These are phyloP conservation scores for Patellifolia procumbens DNA, from an alignment of 179 eudicot genomes.

Conservation along the genomic window DNA sequence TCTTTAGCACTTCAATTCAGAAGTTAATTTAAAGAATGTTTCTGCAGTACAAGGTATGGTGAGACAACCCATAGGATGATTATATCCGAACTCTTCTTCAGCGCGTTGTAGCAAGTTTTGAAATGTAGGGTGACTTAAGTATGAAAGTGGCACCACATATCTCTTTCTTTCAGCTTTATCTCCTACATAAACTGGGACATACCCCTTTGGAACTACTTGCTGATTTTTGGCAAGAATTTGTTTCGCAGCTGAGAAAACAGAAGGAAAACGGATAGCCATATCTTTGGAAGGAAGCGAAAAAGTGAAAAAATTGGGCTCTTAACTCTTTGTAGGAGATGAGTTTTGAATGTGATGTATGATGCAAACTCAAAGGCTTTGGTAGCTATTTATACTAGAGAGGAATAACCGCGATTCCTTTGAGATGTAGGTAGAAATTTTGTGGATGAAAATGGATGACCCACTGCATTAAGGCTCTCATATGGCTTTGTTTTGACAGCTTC, in stretches of 20 bases:
- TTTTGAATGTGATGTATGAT: constrained; percentile 6
- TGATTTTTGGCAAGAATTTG: constrained; percentile 25
- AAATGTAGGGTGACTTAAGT: constrained; percentile 32
- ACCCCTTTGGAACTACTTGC: constrained; percentile 42
- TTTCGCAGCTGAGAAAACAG: constrained; percentile 29
- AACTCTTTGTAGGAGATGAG: not conserved
- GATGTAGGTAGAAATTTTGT: not conserved
- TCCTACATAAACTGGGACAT: constrained; percentile 45
- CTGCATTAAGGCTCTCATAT: constrained; percentile 35
- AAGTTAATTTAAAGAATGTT: constrained; percentile 20
- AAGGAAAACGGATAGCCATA: constrained; percentile 45
- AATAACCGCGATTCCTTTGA: not conserved
- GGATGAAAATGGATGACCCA: constrained; percentile 17
- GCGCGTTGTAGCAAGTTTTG: constrained; percentile 23
- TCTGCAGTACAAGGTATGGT: constrained; percentile 30
- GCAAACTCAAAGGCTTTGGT: not conserved
- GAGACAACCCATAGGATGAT: constrained; percentile 40
- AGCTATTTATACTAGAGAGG: constrained; percentile 7
- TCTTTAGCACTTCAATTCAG: not conserved
- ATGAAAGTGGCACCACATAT: constrained; percentile 32
- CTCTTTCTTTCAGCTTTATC: constrained; percentile 35
- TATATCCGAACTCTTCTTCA: constrained; percentile 38
- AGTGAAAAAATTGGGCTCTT: not conserved
- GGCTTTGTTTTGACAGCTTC: constrained; percentile 37
- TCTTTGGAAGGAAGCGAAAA: not conserved